Conservation (phyloP, 2,329 filamentous ascomycete genomes). For the Arthrinium phaeospermum region DNA sequence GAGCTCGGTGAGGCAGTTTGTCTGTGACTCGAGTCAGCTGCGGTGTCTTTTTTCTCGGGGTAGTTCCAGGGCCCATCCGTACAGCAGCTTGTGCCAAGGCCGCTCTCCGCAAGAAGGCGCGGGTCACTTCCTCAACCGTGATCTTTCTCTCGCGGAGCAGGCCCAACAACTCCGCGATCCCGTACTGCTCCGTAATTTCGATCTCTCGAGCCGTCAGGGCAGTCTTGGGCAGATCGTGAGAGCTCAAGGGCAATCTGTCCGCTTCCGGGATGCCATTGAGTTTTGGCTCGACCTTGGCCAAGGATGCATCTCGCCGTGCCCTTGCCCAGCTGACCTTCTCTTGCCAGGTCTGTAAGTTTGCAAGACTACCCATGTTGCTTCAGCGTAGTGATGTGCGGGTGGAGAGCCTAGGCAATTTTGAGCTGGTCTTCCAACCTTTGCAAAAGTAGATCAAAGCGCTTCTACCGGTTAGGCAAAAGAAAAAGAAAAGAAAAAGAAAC, state of each 20-base stretch:
- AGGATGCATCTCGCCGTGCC: conserved; percentile 43
- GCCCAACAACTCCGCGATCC: neutral
- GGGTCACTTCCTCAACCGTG: conserved; percentile 25
- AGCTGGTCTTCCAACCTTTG: neutral
- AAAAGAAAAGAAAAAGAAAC: too few species aligned
- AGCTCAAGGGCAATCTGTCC: conserved; percentile 14
- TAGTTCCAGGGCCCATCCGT: neutral
- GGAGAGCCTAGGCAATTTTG: neutral
- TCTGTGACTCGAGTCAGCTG: conserved; percentile 27
- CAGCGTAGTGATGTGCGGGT: neutral
- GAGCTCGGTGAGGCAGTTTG: conserved; percentile 41
- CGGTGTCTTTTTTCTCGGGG: neutral
- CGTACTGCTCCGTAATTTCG: conserved; percentile 23
- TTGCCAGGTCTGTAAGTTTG: neutral
- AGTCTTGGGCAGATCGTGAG: conserved; percentile 19
- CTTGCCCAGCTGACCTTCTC: conserved; percentile 1
- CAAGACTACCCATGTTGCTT: neutral
- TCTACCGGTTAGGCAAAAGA: neutral
- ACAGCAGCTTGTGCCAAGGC: conserved; percentile 25
- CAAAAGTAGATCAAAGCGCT: neutral
- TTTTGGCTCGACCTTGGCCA: conserved; percentile 22
- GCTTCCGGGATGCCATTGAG: conserved; percentile 21
- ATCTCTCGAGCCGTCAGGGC: conserved; percentile 22
- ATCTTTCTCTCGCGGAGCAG: conserved; percentile 16
- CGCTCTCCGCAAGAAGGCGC: conserved; percentile 25